A percentile compares a stretch with the other conserved stretches of the same genome.
phyloP scores from a whole-genome alignment of 1,139 yeast genomes.

The Kurtzmaniella quercitrusa region DNA sequence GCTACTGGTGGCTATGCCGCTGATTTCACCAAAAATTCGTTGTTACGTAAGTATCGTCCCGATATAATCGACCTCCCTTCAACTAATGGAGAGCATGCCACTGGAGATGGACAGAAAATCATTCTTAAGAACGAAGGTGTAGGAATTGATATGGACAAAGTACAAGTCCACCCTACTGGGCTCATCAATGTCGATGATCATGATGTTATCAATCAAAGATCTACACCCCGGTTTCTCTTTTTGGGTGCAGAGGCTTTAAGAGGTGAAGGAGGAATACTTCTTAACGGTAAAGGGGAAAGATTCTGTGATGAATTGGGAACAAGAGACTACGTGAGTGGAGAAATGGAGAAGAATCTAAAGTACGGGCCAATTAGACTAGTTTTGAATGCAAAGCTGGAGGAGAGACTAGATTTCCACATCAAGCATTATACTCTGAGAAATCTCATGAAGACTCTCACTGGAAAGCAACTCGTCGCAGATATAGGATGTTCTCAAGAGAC shows the following conservation, averaged over 20 bases:
- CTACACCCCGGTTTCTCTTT: slow-evolving; percentile 51
- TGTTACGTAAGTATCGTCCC: slow-evolving; percentile 55
- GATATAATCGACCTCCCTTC: slow-evolving; percentile 62
- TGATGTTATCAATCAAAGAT: slow-evolving; percentile 37
- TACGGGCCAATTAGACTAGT: slow-evolving; percentile 51
- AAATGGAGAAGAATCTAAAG: slow-evolving; percentile 44
- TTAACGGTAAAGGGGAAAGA: slow-evolving; percentile 60
- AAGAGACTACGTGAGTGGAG: slow-evolving; percentile 64
- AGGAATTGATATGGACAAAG: slow-evolving; percentile 69
- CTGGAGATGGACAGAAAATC: slow-evolving; percentile 73
- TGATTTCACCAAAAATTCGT: slow-evolving; percentile 49
- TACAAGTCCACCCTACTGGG: slow-evolving; percentile 84
- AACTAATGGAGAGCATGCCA: slow-evolving; percentile 70
- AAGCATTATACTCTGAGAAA: slow-evolving; percentile 67
- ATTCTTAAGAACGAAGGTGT: slow-evolving; percentile 55
- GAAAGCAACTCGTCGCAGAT: slow-evolving; percentile 47
- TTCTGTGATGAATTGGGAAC: slow-evolving; percentile 72
- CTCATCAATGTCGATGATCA: slow-evolving; percentile 62
- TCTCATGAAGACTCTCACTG: slow-evolving; percentile 50
- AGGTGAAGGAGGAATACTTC: slow-evolving; percentile 71
- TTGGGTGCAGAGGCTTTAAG: slow-evolving; percentile 77
- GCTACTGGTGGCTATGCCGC: slow-evolving; percentile 81
- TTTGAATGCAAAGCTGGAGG: slow-evolving; percentile 40
- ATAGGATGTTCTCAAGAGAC: slow-evolving; percentile 29
- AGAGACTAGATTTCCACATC: slow-evolving; percentile 50